phyloP scores from a whole-genome alignment of 768 basidiomycete species.

The Tricholomella constricta region DNA sequence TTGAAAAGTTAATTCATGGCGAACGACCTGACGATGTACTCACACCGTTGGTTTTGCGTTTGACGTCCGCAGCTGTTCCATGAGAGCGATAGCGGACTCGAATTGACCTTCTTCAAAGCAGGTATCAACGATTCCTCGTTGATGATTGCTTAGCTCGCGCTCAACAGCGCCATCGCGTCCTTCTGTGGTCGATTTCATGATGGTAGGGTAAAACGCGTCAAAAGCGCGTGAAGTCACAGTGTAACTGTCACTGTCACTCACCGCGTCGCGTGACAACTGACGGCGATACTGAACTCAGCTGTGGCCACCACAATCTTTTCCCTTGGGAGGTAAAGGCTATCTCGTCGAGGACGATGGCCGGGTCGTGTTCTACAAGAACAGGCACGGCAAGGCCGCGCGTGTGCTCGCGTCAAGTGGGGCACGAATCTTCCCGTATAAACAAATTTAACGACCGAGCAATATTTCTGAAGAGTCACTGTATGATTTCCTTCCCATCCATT shows the following conservation, averaged over 20 bases:
- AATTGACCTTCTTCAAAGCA: constrained; percentile 81
- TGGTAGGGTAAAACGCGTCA: neutral
- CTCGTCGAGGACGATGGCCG: too few relatives aligned
- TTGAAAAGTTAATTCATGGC: neutral
- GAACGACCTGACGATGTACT: constrained; percentile 31
- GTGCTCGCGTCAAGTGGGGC: too few relatives aligned
- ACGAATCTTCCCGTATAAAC: too few relatives aligned
- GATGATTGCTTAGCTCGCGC: constrained; percentile 47
- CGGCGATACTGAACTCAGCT: too few relatives aligned
- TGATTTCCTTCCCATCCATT: constrained; percentile 1
- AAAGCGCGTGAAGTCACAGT: constrained; percentile 6
- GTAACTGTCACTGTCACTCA: neutral
- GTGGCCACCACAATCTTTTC: too few relatives aligned
- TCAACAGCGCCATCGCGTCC: constrained; percentile 26
- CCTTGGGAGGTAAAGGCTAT: too few relatives aligned
- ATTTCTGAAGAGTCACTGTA: too few relatives aligned
- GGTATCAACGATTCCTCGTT: constrained; percentile 63
- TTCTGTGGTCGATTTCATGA: constrained; percentile 4
- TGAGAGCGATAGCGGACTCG: constrained; percentile 61
- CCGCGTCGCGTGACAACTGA: too few relatives aligned
- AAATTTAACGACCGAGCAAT: too few relatives aligned
- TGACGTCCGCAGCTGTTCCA: constrained; percentile 64
- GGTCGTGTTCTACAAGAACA: too few relatives aligned
- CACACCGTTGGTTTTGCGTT: constrained; percentile 60
- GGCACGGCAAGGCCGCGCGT: too few relatives aligned